These are phyloP conservation scores for Flaveria robusta DNA, from an alignment of 129 eudicot species.

Conservation along the genomic window DNA sequence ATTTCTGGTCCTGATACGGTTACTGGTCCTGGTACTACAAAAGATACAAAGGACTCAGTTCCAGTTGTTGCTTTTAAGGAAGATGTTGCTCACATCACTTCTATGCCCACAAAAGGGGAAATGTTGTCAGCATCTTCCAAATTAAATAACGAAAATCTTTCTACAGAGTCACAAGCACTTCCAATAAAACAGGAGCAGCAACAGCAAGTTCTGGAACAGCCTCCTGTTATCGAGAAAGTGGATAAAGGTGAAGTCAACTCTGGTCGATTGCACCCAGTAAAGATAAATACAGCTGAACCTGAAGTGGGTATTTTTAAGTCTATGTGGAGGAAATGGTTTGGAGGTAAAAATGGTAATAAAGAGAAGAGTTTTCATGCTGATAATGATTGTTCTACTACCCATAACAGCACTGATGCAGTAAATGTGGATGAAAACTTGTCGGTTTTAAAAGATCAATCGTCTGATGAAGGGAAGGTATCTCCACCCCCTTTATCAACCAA, in stretches of 20 bases:
- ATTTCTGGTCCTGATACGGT: conserved; percentile 18
- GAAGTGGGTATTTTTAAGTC: conserved; percentile 48
- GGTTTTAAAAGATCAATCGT: conserved; percentile 26
- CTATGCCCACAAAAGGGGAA: conserved; percentile 18
- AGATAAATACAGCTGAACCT: conserved; percentile 32
- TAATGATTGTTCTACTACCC: conserved; percentile 12
- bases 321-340: conserved; percentile 54
- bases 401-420: conserved; percentile 21
- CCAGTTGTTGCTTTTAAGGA: conserved; percentile 23
- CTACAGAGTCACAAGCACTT: conserved; percentile 34
- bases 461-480: conserved; percentile 27
- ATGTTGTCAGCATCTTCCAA: conserved; percentile 27
- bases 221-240: conserved; percentile 34
- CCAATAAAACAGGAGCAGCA: conserved; percentile 31
- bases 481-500: conserved; percentile 37
- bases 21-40: conserved; percentile 20
- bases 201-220: conserved; percentile 23
- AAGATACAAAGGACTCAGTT: conserved; percentile 24
- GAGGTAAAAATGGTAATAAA: conserved; percentile 34
- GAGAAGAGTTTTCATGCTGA: background rate
- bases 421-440: conserved; percentile 27
- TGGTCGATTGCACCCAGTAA: conserved; percentile 26
- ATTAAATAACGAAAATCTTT: conserved; percentile 31
- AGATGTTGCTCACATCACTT: conserved; percentile 30
- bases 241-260: conserved; percentile 33